Evolutionary conservation across 2,329 filamentous ascomycete species (phyloP).

Genomic region (Neonectria magnoliae): DNA sequence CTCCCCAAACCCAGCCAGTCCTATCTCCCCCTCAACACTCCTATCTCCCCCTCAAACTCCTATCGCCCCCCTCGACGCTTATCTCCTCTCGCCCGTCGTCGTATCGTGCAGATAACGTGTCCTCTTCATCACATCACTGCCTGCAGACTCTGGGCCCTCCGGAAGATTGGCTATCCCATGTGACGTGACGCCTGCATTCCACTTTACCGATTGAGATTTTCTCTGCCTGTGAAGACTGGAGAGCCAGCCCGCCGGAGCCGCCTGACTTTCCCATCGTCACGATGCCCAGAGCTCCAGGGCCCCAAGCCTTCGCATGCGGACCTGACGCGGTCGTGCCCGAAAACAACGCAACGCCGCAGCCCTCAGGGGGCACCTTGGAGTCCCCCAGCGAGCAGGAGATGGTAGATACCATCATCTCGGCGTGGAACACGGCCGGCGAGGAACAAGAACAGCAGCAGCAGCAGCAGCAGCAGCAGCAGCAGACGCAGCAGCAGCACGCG

Average conservation of each 20-base stretch:
- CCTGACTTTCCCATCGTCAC: not conserved
- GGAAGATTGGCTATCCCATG: not conserved
- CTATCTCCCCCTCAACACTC: not conserved
- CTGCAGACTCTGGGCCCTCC: too few relatives aligned
- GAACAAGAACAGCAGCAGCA: too few relatives aligned
- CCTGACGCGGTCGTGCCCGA: not conserved
- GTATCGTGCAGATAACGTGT: not conserved
- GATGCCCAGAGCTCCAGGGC: not conserved
- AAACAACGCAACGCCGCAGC: not conserved
- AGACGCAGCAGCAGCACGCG: conserved; percentile 9
- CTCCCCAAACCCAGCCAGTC: not conserved
- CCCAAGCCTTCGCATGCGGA: not conserved
- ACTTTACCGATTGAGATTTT: not conserved
- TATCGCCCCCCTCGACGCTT: too few relatives aligned
- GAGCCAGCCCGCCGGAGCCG: too few relatives aligned
- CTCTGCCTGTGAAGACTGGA: not conserved
- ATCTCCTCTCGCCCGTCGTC: conserved; percentile 3
- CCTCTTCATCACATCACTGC: too few relatives aligned
- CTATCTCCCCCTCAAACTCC: too few relatives aligned
- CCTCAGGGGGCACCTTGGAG: not conserved
- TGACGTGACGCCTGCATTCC: not conserved
- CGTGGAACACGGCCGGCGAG: conserved; percentile 10
- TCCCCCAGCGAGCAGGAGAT: not conserved
- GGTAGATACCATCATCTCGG: conserved; percentile 16
- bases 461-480: too few relatives aligned